Base-by-base conservation (phyloP, 306 rosid genomes). In the Quercus engelmannii region DNA sequence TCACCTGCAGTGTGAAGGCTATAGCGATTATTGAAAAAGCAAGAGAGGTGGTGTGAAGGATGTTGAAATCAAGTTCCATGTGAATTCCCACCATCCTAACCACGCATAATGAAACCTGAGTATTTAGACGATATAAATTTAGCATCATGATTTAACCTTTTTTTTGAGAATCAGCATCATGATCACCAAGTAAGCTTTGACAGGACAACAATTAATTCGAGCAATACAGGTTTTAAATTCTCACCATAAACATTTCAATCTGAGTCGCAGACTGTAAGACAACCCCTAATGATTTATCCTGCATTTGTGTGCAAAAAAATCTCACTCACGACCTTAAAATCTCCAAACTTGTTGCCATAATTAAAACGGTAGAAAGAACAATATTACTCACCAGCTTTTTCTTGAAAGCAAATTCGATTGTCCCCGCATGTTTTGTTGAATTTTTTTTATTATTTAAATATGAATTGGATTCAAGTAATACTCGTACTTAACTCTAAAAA, bases 211-310 rank as follows among this genome's bases (percentile, higher is more conserved):
- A 46, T 25, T 14, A 17, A 25, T n/a, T 21, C 33, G 9, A 14
- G 3, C 23, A 21, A 5, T 26, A 67, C 33, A 5, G 55, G 76
- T 46, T 41, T 17, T 54, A n/a, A 5, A 55, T 69, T 69, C 92
- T 85, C 88, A 95, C 98, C 92, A 79, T 92, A 78, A 95, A 91
- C 82, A 91, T 69, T 69, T 89, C 84, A 77, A 95, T 91, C 86
- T 95, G 98, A 81, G 97, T 90, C 10, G 97, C 92, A 58, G 99
- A 95, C 5, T 97, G 94, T 85, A 95, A 85, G 21, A 98, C 96
- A 65, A 95, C 99, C 51, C 96, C 97, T 30, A 95, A 79, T 1
- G 98, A 55, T 71, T 93, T 93, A 74, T 93, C 98, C 97, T 94
- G 87, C 74, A 80, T 43, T 78, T 21, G 17, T 65, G 72, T 55